Evolutionary conservation across 768 basidiomycete genomes (phyloP).

Genomic region (Agaricus blazei): DNA sequence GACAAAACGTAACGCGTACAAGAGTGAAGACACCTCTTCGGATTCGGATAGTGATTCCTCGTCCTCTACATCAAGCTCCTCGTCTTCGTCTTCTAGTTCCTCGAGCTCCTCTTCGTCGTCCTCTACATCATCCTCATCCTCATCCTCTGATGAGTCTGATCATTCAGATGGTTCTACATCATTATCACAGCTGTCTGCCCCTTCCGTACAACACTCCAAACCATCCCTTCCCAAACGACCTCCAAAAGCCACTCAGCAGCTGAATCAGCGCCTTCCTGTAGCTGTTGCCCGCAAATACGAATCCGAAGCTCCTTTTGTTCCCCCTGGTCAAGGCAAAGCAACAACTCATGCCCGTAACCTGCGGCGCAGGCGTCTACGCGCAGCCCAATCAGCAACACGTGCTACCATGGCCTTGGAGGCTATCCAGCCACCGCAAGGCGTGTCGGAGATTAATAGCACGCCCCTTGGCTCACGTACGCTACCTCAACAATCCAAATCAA

Average conservation of each 20-base stretch:
- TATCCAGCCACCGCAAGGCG: conserved; percentile 19
- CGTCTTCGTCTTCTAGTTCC: conserved; percentile 19
- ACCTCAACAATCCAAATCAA: not conserved
- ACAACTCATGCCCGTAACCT: conserved; percentile 53
- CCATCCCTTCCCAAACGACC: not conserved
- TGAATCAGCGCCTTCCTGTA: not conserved
- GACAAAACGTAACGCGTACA: not conserved
- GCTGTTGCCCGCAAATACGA: not conserved
- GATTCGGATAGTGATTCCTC: conserved; percentile 17
- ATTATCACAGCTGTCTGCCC: conserved; percentile 15
- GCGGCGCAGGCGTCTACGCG: conserved; percentile 46
- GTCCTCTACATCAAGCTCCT: conserved; percentile 18
- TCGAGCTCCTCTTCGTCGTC: conserved; percentile 21
- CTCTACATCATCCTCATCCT: conserved; percentile 16
- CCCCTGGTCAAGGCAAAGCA: conserved; percentile 57
- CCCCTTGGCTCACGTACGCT: conserved; percentile 29
- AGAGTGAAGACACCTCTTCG: not conserved
- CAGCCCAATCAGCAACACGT: conserved; percentile 14
- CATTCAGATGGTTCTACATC: conserved; percentile 20
- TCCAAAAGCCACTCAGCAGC: conserved; percentile 2
- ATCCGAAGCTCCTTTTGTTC: conserved; percentile 24
- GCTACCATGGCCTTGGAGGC: conserved; percentile 9
- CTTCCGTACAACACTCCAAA: conserved; percentile 3
- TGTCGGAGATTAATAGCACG: conserved; percentile 38
- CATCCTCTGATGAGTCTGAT: conserved; percentile 11